Evolutionary conservation across 1,139 yeast genomes (phyloP).

Genomic region (Kluyveromyces sp.): DNA sequence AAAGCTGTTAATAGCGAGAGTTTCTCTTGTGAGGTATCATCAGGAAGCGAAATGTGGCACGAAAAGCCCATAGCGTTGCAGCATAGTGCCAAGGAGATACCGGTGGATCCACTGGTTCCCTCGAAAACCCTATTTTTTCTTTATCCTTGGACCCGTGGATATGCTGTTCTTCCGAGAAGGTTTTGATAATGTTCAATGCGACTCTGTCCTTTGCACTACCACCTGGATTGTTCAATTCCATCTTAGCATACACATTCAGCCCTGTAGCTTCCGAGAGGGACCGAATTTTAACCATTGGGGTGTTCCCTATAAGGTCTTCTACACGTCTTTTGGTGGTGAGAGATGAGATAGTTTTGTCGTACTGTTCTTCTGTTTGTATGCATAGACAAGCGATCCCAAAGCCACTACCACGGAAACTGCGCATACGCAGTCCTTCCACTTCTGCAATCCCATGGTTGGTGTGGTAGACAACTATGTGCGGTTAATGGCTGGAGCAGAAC

Average conservation of each 20-base stretch:
- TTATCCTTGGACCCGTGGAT: constrained; percentile 3
- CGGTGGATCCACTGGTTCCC: constrained; percentile 95
- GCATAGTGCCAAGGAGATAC: constrained; percentile 83
- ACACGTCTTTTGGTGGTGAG: constrained; percentile 31
- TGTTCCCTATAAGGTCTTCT: constrained; percentile 73
- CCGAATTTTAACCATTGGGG: constrained; percentile 73
- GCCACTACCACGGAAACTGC: constrained; percentile 12
- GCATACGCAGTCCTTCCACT: constrained; percentile 14
- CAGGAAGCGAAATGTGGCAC: constrained; percentile 91
- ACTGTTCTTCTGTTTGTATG: constrained; percentile 1
- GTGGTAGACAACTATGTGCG: neutral
- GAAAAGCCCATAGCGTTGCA: constrained; percentile 83
- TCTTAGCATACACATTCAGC: constrained; percentile 76
- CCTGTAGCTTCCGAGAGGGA: constrained; percentile 73
- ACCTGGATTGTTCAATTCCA: constrained; percentile 83
- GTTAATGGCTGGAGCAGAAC: too few relatives aligned
- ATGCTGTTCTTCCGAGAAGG: constrained; percentile 37
- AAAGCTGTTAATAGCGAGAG: constrained; percentile 57
- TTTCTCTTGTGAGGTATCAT: constrained; percentile 85
- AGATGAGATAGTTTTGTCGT: constrained; percentile 7
- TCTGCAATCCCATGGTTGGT: neutral
- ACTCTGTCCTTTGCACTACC: constrained; percentile 96
- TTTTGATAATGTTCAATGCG: constrained; percentile 72
- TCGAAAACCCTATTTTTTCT: constrained; percentile 51
- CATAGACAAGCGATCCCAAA: constrained; percentile 11